Base-by-base conservation (phyloP, 2,329 filamentous ascomycete species). In the Fusarium euwallaceae region DNA sequence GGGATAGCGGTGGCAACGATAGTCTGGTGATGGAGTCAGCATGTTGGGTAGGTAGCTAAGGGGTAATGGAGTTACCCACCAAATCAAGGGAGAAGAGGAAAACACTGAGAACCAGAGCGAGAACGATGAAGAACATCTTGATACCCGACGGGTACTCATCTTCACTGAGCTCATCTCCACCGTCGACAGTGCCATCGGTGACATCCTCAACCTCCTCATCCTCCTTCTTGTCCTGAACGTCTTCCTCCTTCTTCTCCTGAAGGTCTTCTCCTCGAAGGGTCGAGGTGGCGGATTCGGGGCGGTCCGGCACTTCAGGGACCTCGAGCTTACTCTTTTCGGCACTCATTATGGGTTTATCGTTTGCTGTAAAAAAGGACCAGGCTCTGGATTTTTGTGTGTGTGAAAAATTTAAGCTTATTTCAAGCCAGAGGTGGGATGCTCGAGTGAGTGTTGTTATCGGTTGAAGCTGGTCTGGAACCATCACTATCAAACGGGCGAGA, bases 1-100 rank as follows among this genome's bases (percentile, higher is more conserved):
- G 88, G 88, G 45, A 90, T 89, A 11, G 88, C 88, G 0, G 88
- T 89, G 5, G 87, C 87, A n/a, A 90, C 85, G 66, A 90, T 90
- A 16, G 87, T 89, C 85, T 87, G 37, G 39, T 36, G 16, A 32
- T 11, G 6, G 27, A 29, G 34, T 78, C 64, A 78, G 71, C 2
- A 43, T 4, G 4, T 1, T 12, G 36, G 9, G 6, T 14, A 6
- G 20, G 6, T 14, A 6, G 24, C 12, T 39, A 14, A 17, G 17
- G 16, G 78, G 61, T 17, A 55, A 51, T 7, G 29, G 32, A 63
- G 14, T 24, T 12, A 78, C 80, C 45, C 74, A 85, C 83, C 82
- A 85, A 85, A 51, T 88, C 86, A 12, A 88, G 82, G 59, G 86
- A 83, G 59, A 87, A 81, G n/a, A 88, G 81, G 74, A 89, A 89